Conservation (phyloP, 768 basidiomycete species). For the Lactifluus rugatus region DNA sequence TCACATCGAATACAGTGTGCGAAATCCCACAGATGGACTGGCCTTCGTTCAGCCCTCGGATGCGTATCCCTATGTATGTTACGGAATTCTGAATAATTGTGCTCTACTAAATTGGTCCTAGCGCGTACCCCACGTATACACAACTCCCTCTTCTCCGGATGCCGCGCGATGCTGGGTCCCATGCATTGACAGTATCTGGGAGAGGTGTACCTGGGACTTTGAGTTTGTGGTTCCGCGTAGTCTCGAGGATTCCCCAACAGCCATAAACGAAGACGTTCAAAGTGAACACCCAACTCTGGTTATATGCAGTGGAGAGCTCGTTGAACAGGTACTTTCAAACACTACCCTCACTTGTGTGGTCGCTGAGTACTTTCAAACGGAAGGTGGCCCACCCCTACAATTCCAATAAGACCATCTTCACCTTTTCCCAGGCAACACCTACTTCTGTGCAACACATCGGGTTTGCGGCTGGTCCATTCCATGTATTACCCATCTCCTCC, state of each 20-base stretch:
- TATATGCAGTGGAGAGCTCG: conserved; percentile 87
- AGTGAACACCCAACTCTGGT: conserved; percentile 74
- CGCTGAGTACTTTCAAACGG: conserved; percentile 11
- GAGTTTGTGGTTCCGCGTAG: conserved; percentile 89
- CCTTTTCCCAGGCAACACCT: conserved; percentile 76
- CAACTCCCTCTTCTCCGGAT: conserved; percentile 78
- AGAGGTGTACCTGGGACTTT: conserved; percentile 97
- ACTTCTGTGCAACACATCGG: conserved; percentile 96
- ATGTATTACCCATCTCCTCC: conserved; percentile 57
- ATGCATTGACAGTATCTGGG: conserved; percentile 90
- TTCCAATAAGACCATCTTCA: conserved; percentile 88
- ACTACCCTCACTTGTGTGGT: not conserved
- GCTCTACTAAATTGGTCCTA: conserved; percentile 26
- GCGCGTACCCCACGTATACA: conserved; percentile 91
- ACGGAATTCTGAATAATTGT: not conserved
- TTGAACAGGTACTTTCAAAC: conserved; percentile 63
- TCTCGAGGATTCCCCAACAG: conserved; percentile 52
- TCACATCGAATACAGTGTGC: conserved; percentile 71
- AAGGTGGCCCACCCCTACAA: conserved; percentile 91
- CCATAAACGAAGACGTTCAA: conserved; percentile 36
- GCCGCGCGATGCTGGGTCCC: conserved; percentile 99
- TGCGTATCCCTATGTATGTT: conserved; percentile 73
- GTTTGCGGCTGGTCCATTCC: conserved; percentile 93
- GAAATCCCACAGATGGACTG: conserved; percentile 75
- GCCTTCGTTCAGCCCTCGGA: conserved; percentile 78